phyloP scores from a whole-genome alignment of 2,329 filamentous ascomycete species.

The Pestalotiopsis fici region DNA sequence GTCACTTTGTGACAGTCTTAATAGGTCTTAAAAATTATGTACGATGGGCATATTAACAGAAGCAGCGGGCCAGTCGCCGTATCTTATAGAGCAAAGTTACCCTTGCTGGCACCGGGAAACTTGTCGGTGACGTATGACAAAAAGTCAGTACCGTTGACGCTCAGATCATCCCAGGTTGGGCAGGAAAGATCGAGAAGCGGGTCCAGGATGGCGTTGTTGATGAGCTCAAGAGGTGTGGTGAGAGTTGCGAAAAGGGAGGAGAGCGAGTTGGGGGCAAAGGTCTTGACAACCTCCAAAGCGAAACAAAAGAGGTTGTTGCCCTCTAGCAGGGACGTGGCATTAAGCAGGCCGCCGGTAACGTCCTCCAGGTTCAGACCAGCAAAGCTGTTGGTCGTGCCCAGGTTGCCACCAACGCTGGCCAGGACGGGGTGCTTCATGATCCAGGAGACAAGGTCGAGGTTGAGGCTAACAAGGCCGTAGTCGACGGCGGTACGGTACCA shows the following conservation, averaged over 20 bases:
- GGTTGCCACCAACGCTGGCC: constrained; percentile 52
- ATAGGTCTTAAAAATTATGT: neutral
- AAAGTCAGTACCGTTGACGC: constrained; percentile 22
- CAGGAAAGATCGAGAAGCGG: constrained; percentile 27
- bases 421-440: constrained; percentile 41
- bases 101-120: constrained; percentile 17
- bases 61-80: neutral
- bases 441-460: constrained; percentile 38
- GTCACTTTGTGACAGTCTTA: neutral
- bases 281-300: constrained; percentile 38
- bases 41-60: neutral
- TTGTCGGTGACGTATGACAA: constrained; percentile 13
- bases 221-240: constrained; percentile 27
- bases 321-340: constrained; percentile 38
- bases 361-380: constrained; percentile 43
- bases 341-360: constrained; percentile 45
- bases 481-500: constrained; percentile 48
- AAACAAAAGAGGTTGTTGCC: constrained; percentile 47
- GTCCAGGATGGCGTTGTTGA: constrained; percentile 31
- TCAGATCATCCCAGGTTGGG: constrained; percentile 29
- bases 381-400: constrained; percentile 51
- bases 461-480: constrained; percentile 44
- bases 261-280: constrained; percentile 41
- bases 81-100: constrained; percentile 13
- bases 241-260: constrained; percentile 36